phyloP scores from a whole-genome alignment of 208 protist species.

The Wallacemonas rigidus region DNA sequence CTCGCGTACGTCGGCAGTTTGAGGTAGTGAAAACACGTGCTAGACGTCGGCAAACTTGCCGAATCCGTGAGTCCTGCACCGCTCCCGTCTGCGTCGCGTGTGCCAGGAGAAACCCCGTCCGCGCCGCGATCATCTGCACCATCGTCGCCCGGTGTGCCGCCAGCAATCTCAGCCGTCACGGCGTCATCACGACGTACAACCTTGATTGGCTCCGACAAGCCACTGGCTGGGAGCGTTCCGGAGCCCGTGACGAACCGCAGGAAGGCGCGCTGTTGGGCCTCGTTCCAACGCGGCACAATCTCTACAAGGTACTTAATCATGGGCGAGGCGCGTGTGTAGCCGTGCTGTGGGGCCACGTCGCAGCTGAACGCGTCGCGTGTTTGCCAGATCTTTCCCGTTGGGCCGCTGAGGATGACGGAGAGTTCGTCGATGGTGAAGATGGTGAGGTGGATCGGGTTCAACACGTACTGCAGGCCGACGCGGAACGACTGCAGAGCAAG shows the following conservation, averaged over 20 bases:
- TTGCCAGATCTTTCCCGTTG: conserved; percentile 62
- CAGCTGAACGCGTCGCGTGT: conserved; percentile 43
- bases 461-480: conserved; percentile 44
- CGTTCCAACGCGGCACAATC: conserved; percentile 58
- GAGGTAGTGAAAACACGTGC: conserved; percentile 96
- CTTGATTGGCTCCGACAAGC: conserved; percentile 66
- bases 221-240: conserved; percentile 52
- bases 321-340: conserved; percentile 55
- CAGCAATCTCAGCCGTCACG: background rate
- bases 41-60: conserved; percentile 89
- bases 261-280: conserved; percentile 65
- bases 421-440: conserved; percentile 70
- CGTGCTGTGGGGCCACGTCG: conserved; percentile 54
- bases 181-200: conserved; percentile 67
- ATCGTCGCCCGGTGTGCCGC: background rate
- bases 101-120: conserved; percentile 2
- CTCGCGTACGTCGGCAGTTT: conserved; percentile 94
- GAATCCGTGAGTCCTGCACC: background rate
- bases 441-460: conserved; percentile 53
- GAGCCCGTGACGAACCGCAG: conserved; percentile 85
- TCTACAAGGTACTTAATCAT: conserved; percentile 61
- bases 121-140: background rate
- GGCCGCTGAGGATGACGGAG: conserved; percentile 48
- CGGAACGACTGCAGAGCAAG: conserved; percentile 44
- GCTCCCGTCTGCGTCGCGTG: background rate